These are phyloP conservation scores for Yamadazyma takamatsuzukensis DNA, from an alignment of 805 yeast genomes.

Conservation along the genomic window DNA sequence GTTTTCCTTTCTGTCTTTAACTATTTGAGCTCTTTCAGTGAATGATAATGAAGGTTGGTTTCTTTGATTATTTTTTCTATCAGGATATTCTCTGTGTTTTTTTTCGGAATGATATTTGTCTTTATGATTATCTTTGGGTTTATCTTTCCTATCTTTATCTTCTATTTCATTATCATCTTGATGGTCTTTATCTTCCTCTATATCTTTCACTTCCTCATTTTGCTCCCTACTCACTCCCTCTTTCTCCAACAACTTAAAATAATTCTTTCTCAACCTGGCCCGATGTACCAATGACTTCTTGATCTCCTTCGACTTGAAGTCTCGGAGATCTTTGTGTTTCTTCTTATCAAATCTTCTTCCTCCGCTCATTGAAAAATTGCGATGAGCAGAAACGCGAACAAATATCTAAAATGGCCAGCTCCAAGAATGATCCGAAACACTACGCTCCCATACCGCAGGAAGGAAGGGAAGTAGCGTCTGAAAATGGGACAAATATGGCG, in stretches of 20 bases:
- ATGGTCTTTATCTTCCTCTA: slow-evolving; percentile 11
- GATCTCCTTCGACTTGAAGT: slow-evolving; percentile 57
- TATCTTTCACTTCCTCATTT: slow-evolving; percentile 13
- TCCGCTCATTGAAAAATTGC: slow-evolving; percentile 3
- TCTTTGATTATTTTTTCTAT: slow-evolving; percentile 15
- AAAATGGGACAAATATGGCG: background rate
- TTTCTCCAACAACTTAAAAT: slow-evolving; percentile 71
- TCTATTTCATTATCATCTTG: slow-evolving; percentile 10
- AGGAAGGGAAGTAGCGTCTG: background rate
- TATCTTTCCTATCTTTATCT: slow-evolving; percentile 10
- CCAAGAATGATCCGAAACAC: too few relatives aligned
- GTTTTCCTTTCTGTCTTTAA: slow-evolving; percentile 44
- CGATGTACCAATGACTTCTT: slow-evolving; percentile 73
- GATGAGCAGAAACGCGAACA: too few relatives aligned
- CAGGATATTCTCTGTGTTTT: slow-evolving; percentile 26
- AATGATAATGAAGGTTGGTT: slow-evolving; percentile 16
- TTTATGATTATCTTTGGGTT: slow-evolving; percentile 20
- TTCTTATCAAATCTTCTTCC: slow-evolving; percentile 12
- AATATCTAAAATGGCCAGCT: too few relatives aligned
- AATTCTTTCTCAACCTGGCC: slow-evolving; percentile 75
- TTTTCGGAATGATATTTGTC: slow-evolving; percentile 12
- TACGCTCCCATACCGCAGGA: slow-evolving; percentile 1
- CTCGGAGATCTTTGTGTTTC: slow-evolving; percentile 31
- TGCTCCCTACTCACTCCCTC: slow-evolving; percentile 33
- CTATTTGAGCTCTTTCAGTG: slow-evolving; percentile 44